A percentile compares a stretch with the other conserved stretches of the same genome.
These are phyloP conservation scores for Paracamarosporium sp. DNA, from an alignment of 2,329 filamentous ascomycete genomes.

Conservation along the genomic window DNA sequence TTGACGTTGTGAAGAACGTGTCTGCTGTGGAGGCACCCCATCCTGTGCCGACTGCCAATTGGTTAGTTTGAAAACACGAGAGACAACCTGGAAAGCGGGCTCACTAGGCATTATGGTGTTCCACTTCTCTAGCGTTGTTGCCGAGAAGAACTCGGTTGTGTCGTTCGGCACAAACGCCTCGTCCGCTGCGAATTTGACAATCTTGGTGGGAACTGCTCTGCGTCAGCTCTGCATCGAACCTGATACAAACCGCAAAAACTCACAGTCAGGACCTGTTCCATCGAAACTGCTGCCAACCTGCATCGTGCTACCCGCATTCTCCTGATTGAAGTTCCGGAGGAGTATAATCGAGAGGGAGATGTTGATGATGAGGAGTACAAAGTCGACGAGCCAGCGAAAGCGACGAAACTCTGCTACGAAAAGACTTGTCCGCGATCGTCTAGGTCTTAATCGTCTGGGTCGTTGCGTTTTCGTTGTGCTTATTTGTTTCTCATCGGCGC, in stretches of 20 bases:
- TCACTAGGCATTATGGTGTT: slow-evolving; percentile 15
- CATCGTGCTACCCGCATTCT: background rate
- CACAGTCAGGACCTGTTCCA: background rate
- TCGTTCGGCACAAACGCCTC: slow-evolving; percentile 13
- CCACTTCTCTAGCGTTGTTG: slow-evolving; percentile 10
- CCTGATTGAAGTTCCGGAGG: slow-evolving; percentile 2
- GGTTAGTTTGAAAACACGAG: background rate
- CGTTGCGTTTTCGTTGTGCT: background rate
- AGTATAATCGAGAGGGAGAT: slow-evolving; percentile 10
- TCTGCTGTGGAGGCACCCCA: slow-evolving; percentile 4
- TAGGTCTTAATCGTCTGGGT: background rate
- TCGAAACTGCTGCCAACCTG: slow-evolving; percentile 8
- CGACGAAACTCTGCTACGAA: slow-evolving; percentile 5
- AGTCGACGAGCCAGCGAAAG: slow-evolving; percentile 8
- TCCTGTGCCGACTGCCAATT: slow-evolving; percentile 6
- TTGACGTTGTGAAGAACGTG: slow-evolving; percentile 13
- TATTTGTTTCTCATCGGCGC: background rate
- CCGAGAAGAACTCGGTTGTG: slow-evolving; percentile 13
- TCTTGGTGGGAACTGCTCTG: slow-evolving; percentile 13
- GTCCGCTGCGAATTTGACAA: slow-evolving; percentile 16
- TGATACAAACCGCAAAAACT: background rate
- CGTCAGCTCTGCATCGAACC: background rate
- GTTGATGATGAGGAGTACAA: slow-evolving; percentile 8
- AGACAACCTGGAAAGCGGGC: background rate
- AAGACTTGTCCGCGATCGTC: background rate